Base-by-base conservation (phyloP, 1,139 yeast species). In the Protomyces macrosporus region DNA sequence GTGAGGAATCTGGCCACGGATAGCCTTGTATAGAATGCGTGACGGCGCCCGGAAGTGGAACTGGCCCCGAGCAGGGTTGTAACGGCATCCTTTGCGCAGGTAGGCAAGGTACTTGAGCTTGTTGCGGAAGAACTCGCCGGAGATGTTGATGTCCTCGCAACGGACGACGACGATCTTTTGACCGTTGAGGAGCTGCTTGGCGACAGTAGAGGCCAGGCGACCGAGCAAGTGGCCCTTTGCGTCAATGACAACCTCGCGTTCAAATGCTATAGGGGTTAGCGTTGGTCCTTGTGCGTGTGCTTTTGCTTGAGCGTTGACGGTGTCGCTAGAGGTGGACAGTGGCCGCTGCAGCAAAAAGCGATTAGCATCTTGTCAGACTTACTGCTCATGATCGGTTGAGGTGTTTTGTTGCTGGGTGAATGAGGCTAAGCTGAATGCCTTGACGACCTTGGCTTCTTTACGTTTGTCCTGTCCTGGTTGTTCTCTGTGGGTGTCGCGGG, bases 31-130 rank as follows among this genome's bases (percentile, higher is more conserved):
- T 83, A 93, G 90, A 82, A 93, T 90, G 85, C 98, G 90, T 71
- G 98, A 90, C 81, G 98, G 99, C 71, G 99, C 99, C 84, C 98
- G 93, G 96, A 93, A 93, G 81, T 93, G 99, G 98, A 93, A 95
- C 79, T 98, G 98, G 84, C 98, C 99, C 81, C 90, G 89, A 76
- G 85, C 87, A 84, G 90, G 90, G 96, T 93, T 93, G 93, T 81
- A 93, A 84, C 96, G 89, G 79, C 98, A 90, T 75, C 95, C 88
- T 87, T 93, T 93, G 87, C 98, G 91, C 82, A 93, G 88, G 91
- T 91, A 93, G 81, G 95, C 98, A 82, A 91, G 97, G 93, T 90
- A 93, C 89, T 93, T 93, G 60, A 69, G 69, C 85, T 93, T 93
- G 87, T 93, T 90, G 86, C 98, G 91, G 97, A 93, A 93, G 81